Base-by-base conservation (phyloP, 768 basidiomycete species). In the Kwoniella mangroviensis region DNA sequence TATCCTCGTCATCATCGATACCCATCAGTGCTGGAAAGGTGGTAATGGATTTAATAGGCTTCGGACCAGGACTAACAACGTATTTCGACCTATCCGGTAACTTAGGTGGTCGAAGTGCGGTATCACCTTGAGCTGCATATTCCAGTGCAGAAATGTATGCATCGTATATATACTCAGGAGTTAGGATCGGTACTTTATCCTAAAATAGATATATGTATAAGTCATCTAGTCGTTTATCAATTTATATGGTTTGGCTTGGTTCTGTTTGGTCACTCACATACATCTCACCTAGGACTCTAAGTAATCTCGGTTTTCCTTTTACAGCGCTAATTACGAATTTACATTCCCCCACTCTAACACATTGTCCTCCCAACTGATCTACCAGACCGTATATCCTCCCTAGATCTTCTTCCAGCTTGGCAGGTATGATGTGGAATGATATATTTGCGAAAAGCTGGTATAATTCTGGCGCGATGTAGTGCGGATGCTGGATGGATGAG, bases 371-470 rank as follows among this genome's bases (percentile, higher is more conserved):
- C 12, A 83, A 71, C n/a, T 77, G 75, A 26, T 77, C 77, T 17
- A 83, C 75, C 45, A 71, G 64, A 13, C 53, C 54, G 57, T 80
- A 80, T 22, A 80, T 67, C 21, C 56, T 57, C 4, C 57, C 65
- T 17, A 81, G 24, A 19, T 79, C 70, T 4, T 51, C 73, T n/a
- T 80, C 79, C 17, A 83, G 55, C 54, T 83, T 83, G 28, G 78
- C 79, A 1, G 79, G 69, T 9, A 83, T 51, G 59, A 83, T 71
- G 58, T 81, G 74, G 55, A 83, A 79, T 17, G 76, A 61, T 7
- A 83, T 65, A 58, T 72, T 71, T 11, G 78, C 72, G 40, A 83
- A 79, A 5, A 81, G 65, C 2, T 79, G 79, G 62, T 78, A 79
- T 0, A 83, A 74, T n/a, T 13, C 9, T 28, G 55, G 62, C 22